These are phyloP conservation scores for Musa schizocarpa DNA, from an alignment of 176 grass and related monocot species.

Conservation along the genomic window DNA sequence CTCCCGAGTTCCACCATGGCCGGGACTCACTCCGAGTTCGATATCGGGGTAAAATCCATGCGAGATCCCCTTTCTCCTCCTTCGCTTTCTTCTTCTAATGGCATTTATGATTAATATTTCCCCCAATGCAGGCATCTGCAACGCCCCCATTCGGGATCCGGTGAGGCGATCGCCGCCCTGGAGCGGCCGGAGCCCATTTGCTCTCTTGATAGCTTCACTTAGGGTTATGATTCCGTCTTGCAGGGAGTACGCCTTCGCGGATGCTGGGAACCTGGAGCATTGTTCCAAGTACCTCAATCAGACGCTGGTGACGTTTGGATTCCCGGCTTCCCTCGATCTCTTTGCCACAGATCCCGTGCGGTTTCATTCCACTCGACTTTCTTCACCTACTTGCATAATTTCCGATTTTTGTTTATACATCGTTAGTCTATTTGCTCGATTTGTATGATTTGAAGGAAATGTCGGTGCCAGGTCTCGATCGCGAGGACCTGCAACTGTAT, in stretches of 20 bases:
- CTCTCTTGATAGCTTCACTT: constrained; percentile 5
- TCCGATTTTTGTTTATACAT: background rate
- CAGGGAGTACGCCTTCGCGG: constrained; percentile 60
- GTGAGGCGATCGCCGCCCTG: constrained; percentile 23
- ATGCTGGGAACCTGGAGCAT: constrained; percentile 78
- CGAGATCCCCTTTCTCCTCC: constrained; percentile 28
- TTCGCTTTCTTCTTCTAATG: constrained; percentile 17
- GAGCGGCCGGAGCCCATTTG: background rate
- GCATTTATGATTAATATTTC: background rate
- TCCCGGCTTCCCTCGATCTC: constrained; percentile 92
- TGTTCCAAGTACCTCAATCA: constrained; percentile 93
- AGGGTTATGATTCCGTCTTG: constrained; percentile 29
- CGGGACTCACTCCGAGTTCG: constrained; percentile 8
- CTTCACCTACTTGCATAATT: background rate
- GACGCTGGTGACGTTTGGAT: constrained; percentile 95
- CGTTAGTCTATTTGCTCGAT: background rate
- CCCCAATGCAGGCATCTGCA: constrained; percentile 60
- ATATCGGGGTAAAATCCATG: constrained; percentile 31
- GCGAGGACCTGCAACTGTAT: constrained; percentile 93
- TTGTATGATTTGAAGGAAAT: background rate
- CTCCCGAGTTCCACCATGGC: background rate
- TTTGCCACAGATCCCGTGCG: constrained; percentile 87
- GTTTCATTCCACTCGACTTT: background rate
- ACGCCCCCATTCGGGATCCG: constrained; percentile 43
- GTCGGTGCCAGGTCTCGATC: constrained; percentile 46